These are phyloP conservation scores for Lachancea nothofagi DNA, from an alignment of 805 yeast species.

Conservation along the genomic window DNA sequence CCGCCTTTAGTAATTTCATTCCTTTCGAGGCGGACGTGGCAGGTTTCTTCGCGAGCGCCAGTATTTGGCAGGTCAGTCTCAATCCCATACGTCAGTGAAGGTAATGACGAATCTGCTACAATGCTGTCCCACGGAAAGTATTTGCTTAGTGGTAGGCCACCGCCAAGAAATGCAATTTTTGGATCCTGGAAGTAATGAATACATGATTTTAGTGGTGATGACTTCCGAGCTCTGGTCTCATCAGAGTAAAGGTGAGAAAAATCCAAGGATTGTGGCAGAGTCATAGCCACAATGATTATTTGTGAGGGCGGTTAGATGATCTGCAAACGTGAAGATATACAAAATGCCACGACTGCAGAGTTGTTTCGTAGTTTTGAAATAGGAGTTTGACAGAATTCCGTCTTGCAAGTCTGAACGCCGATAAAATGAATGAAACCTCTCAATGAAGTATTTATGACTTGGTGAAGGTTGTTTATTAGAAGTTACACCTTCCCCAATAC, in stretches of 20 bases:
- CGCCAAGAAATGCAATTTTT: conserved; percentile 81
- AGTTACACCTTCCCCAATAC: no score
- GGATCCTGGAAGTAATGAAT: conserved; percentile 73
- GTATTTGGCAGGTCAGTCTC: conserved; percentile 44
- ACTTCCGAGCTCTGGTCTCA: conserved; percentile 70
- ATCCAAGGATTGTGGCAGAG: conserved; percentile 52
- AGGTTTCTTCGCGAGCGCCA: conserved; percentile 32
- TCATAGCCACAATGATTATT: no score
- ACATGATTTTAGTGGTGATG: conserved; percentile 79
- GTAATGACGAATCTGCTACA: conserved; percentile 62
- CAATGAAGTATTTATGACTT: no score
- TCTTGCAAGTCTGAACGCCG: no score
- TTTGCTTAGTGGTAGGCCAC: conserved; percentile 88
- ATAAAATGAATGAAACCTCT: no score
- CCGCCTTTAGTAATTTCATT: conserved; percentile 38
- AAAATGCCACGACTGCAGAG: no score
- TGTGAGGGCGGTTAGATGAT: no score
- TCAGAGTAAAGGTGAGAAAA: conserved; percentile 69
- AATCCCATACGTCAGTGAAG: conserved; percentile 76
- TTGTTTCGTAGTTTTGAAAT: no score
- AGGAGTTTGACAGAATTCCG: no score
- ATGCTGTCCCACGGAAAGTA: conserved; percentile 88
- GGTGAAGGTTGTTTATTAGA: no score
- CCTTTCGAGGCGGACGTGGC: conserved; percentile 20
- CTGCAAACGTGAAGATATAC: no score